Evolutionary conservation across 208 protist genomes (phyloP), one percentile per base, ranked within the genome.

Genomic region (Plasmodiophora brassicae): DNA sequence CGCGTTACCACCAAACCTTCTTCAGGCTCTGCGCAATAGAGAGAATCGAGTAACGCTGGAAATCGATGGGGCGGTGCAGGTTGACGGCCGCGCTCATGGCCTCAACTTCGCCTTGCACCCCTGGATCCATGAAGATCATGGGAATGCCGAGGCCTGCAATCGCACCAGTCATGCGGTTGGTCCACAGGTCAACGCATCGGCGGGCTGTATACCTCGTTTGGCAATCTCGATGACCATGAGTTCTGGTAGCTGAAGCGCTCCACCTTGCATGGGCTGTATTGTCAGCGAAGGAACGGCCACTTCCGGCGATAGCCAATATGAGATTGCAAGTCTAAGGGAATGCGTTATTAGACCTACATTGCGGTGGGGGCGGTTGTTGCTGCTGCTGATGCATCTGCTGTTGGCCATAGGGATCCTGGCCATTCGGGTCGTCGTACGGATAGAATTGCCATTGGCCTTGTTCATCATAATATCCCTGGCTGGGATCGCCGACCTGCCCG

Each of bases 381-480:
- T 57, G 20, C 14, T 78, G 32, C 5, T 78, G 65, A 44, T 78
- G 65, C 65, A 44, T 57, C 25, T 57, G 50, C 50, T 57, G 50
- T 25, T 57, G 50, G 20, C 25, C 50, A 57, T 57, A 57, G 50
- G 50, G 50, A 57, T 57, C 50, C n/a, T 78, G 32, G 65, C 41
- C 65, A 5, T 36, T 38, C n/a, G 32, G 32, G n/a, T 78, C n/a
- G 10, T 78, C 65, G n/a, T 78, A 78, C 20, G 65, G 65, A 32
- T 78, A 78, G 41, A 44, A 78, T 36, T 78, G 65, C 65, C 65
- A 78, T 5, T 78, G 5, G 10, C 65, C 65, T 78, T 78, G 65
- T 38, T 78, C 65, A 78, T 78, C 65, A 32, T 78, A 78, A 78
- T 78, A 78, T 78, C 65, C 65, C n/a, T 78, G 65, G n/a, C 41